Conservation (phyloP, 768 basidiomycete genomes). For the Russula griseocarnosa region DNA sequence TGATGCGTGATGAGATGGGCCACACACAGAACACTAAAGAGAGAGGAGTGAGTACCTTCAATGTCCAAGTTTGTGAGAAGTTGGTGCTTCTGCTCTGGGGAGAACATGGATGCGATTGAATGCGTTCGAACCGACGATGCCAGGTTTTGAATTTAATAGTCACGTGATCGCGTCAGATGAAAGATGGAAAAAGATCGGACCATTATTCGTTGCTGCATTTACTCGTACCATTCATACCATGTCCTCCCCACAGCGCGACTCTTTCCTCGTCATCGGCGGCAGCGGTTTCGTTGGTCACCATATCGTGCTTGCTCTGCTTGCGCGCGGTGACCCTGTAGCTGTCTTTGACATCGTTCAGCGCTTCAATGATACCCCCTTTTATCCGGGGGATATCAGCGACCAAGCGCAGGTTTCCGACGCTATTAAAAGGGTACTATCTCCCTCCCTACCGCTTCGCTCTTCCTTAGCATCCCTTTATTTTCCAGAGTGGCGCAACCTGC, state of each 20-base stretch:
- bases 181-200: not conserved
- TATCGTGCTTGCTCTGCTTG: conserved; percentile 81
- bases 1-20: conserved; percentile 31
- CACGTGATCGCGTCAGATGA: conserved; percentile 21
- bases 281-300: conserved; percentile 89
- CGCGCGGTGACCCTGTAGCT: conserved; percentile 74
- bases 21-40: not conserved
- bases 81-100: conserved; percentile 68
- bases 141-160: not conserved
- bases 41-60: conserved; percentile 49
- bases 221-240: not conserved
- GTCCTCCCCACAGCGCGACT: conserved; percentile 41
- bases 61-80: conserved; percentile 74
- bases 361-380: conserved; percentile 82
- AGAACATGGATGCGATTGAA: conserved; percentile 35
- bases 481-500: conserved; percentile 75
- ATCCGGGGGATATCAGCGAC: conserved; percentile 84
- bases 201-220: not conserved
- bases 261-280: conserved; percentile 90
- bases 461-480: not conserved
- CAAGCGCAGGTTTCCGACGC: conserved; percentile 67
- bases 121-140: not conserved
- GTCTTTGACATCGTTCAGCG: conserved; percentile 92
- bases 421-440: conserved; percentile 57
- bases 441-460: not conserved